Conservation (phyloP, 148 eudicot genomes). For the Selenicereus undatus region DNA sequence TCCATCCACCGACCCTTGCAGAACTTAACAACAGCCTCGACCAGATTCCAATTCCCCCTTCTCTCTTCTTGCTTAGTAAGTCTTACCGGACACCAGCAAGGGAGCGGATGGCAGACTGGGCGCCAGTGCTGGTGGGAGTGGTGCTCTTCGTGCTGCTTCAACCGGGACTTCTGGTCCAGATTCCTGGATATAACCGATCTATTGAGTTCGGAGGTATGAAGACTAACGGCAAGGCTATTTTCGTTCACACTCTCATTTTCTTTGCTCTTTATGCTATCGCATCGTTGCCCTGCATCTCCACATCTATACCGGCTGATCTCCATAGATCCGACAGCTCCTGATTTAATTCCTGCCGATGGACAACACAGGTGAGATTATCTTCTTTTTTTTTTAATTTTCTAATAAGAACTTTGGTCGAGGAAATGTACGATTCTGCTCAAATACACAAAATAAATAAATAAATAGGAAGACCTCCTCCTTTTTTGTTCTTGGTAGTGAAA, state of each 20-base stretch:
- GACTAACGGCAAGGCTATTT: slow-evolving; percentile 51
- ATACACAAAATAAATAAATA: background rate
- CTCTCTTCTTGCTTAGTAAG: background rate
- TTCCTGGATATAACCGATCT: slow-evolving; percentile 46
- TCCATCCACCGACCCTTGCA: background rate
- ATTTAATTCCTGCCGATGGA: background rate
- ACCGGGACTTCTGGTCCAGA: slow-evolving; percentile 56
- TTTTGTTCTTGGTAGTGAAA: background rate
- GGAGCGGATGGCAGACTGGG: slow-evolving; percentile 52
- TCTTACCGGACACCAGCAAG: slow-evolving; percentile 1
- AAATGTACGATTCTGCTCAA: background rate
- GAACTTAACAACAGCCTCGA: background rate
- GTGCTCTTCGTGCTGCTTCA: slow-evolving; percentile 49
- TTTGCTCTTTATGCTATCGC: slow-evolving; percentile 40
- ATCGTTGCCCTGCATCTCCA: slow-evolving; percentile 40
- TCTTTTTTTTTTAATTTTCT: background rate
- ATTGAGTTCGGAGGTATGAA: slow-evolving; percentile 56
- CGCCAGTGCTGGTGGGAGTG: slow-evolving; percentile 60
- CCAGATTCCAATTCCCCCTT: background rate
- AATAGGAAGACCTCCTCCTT: background rate
- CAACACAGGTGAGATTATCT: no score
- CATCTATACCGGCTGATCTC: slow-evolving; percentile 39
- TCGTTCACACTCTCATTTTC: slow-evolving; percentile 45
- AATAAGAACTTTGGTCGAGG: background rate
- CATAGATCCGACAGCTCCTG: background rate